These are phyloP conservation scores for Puccinia triticina DNA, from an alignment of 1,284 basidiomycete genomes.

Conservation along the genomic window DNA sequence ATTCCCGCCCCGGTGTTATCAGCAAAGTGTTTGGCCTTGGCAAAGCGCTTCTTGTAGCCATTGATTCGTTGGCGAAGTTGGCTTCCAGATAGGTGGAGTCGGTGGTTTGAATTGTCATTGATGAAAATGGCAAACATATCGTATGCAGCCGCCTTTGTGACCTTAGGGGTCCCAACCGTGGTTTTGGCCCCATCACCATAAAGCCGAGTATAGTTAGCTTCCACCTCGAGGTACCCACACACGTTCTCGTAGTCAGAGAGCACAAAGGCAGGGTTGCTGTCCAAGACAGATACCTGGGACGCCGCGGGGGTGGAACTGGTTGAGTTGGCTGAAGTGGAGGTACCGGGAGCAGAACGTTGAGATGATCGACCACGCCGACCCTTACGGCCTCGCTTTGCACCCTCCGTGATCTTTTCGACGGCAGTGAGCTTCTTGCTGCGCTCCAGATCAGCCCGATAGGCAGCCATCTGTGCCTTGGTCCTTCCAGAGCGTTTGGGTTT, in stretches of 20 bases:
- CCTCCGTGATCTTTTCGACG: too few relatives aligned
- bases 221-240: slow-evolving; percentile 1
- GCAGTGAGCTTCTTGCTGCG: too few relatives aligned
- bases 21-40: not conserved
- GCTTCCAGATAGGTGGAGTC: not conserved
- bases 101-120: not conserved
- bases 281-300: too few relatives aligned
- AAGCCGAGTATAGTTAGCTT: not conserved
- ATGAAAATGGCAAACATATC: slow-evolving; percentile 24
- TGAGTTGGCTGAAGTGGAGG: too few relatives aligned
- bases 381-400: too few relatives aligned
- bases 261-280: too few relatives aligned
- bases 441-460: too few relatives aligned
- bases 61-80: not conserved
- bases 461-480: too few relatives aligned
- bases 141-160: slow-evolving; percentile 17
- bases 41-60: slow-evolving; percentile 21
- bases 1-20: slow-evolving; percentile 21
- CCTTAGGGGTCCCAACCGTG: not conserved
- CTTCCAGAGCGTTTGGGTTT: too few relatives aligned
- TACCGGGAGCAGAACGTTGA: too few relatives aligned
- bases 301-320: too few relatives aligned
- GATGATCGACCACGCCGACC: too few relatives aligned
- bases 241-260: slow-evolving; percentile 13
- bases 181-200: not conserved